Evolutionary conservation across 306 rosid species (phyloP), one percentile per base, ranked within the genome.

Genomic region (Arachis stenosperma): DNA sequence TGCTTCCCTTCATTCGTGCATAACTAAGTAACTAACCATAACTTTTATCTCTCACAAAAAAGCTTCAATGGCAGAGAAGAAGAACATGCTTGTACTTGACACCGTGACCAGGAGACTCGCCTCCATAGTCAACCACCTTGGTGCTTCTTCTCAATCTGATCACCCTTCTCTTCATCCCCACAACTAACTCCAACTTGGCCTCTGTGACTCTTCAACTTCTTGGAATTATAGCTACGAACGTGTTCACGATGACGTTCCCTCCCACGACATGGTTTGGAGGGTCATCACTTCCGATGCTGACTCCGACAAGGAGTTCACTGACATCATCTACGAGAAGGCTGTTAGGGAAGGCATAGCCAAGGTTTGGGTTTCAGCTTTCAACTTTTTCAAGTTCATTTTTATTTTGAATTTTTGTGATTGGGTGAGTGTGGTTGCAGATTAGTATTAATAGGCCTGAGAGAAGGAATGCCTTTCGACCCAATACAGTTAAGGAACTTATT

Each of bases 391-490:
- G 4, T 15, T 46, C 15, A 44, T 0, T 30, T 57, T 13, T 33
- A 0, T 7, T 55, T 10, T 39, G 14, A 2, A 41, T 3, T 0
- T 9, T 33, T 46, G 1, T 61, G 62, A 8, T 7, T 52, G 65
- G 14, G 14, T 50, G 17, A 29, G n/a, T 70, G 7, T 77, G 8
- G 14, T 53, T 60, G 75, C 79, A 93, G 94, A 91, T 93, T 22
- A 89, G 80, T 29, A 90, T 85, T 41, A 90, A 90, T 62, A 82
- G 97, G 74, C 86, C 96, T 12, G 92, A 89, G 81, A 86, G 88
- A 54, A 84, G 96, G 78, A 93, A 93, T 72, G 97, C 96, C 1
- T 93, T 93, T 50, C 70, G 90, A 70, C 98, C 98, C 0, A 86
- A 73, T 54, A 93, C 98, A 3, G 72, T 90, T 44, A 90, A 89